Base-by-base conservation (phyloP, 192 early-diverging fungal genomes). In the Kickxella alabastrina region DNA sequence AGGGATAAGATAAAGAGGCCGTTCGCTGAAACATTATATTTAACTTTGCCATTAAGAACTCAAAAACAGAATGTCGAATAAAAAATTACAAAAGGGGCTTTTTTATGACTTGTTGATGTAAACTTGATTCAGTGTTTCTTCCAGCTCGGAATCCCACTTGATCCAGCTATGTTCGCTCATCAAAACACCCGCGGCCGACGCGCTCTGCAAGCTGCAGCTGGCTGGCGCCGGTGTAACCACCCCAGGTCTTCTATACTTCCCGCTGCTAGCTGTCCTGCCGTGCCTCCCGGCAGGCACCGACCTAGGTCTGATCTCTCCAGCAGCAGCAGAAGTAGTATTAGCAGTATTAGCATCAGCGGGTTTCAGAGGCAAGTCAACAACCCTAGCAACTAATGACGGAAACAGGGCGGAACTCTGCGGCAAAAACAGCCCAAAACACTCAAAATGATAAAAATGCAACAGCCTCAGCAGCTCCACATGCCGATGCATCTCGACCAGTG, bases 401-500 rank as follows among this genome's bases (percentile, higher is more conserved):
- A 75, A 75, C 48, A 75, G 24, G 1, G 71, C 64, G 9, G 71
- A 57, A 3, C 67, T 59, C 8, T 56, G 40, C 0, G 71, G 71
- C 59, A 75, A 19, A 3, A 52, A 40, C 0, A 75, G 39, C 0
- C 41, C 48, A 27, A 75, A 63, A 10, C 48, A 50, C 43, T 52
- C 45, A 18, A 38, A 26, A 3, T 75, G 71, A 43, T 75, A 75
- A 10, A 67, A 75, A 41, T 75, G 71, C 28, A 75, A 29, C 19
- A 75, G 24, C 26, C 71, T 21, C 24, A 75, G 25, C 1, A 75
- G 64, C 56, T 75, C 71, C 0, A 75, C 71, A 53, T 75, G 71
- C 10, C 71, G 44, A 27, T 75, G 71, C 71, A 75, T 75, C 44
- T 75, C 71, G 52, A 75, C 52, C 42, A 67, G 59, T 41, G 71